Evolutionary conservation across 208 protist genomes (phyloP), one percentile per base, ranked within the genome.

Genomic region (Acanthamoeba triangularis): DNA sequence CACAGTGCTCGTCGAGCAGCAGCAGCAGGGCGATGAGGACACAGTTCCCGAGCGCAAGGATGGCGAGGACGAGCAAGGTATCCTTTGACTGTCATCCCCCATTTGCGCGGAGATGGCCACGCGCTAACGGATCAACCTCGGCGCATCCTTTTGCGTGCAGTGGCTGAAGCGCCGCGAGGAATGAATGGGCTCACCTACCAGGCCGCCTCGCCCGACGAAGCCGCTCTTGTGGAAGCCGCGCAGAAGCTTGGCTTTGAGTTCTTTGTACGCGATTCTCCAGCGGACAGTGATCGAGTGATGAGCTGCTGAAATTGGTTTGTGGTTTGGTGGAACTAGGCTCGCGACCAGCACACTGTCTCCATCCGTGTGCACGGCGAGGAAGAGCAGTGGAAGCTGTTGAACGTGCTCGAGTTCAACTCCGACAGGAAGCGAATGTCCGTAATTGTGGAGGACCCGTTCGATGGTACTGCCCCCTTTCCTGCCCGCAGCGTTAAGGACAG

Each of bases 381-480:
- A n/a, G 65, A 87, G 54, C 44, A 37, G 76, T 98, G 95, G 72
- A 54, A 97, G 65, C 30, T 97, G 23, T 47, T 96, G n/a, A 94
- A 95, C 63, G 96, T 97, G 49, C 59, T 98, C 37, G 97, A 98
- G 93, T 98, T 98, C 95, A 98, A 97, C 54, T 97, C 96, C 13
- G 96, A 96, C 54, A 82, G 98, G n/a, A 98, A 98, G 95, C 47
- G 97, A 18, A 98, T 97, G 96, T 96, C 93, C 20, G 96, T 98
- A 23, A 91, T 98, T 41, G 80, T 97, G 8, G 35, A 72, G 30
- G 82, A 82, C 30, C 85, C 80, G 20, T 85, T 91, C 80, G 82
- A 94, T 94, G 94, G 82, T 74, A 47, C n/a, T n/a, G 6, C 14
- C 16, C 1, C 35, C 6, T 4, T 3, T 56, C 44, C 30, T 41